These are phyloP conservation scores for Dactylis glomerata DNA, from an alignment of 176 grass and related monocot genomes.

Conservation along the genomic window DNA sequence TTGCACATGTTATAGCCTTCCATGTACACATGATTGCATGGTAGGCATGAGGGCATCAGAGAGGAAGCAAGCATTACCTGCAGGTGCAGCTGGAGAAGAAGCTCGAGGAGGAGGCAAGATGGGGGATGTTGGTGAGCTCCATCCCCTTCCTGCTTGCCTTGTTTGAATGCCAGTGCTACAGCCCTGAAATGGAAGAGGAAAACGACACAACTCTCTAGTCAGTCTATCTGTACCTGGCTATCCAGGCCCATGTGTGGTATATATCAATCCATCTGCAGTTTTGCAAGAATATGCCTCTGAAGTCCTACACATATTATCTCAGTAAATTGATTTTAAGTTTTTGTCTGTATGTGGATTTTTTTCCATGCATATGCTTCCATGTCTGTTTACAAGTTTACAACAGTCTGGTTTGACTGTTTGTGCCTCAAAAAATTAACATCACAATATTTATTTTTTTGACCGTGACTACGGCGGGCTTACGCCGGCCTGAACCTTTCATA, in stretches of 20 bases:
- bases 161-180: background rate
- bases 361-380: background rate
- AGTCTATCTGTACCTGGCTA: conserved; percentile 35
- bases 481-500: too few relatives aligned
- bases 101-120: conserved; percentile 34
- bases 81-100: conserved; percentile 31
- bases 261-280: conserved; percentile 24
- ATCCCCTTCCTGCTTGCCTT: conserved; percentile 29
- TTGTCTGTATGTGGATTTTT: conserved; percentile 9
- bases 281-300: background rate
- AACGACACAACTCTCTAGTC: conserved; percentile 14
- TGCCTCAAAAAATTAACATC: background rate
- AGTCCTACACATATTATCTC: conserved; percentile 13
- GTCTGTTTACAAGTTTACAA: background rate
- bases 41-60: background rate
- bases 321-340: conserved; percentile 9
- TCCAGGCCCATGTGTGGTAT: conserved; percentile 45
- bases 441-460: background rate
- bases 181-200: conserved; percentile 17
- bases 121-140: conserved; percentile 28
- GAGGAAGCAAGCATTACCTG: conserved; percentile 21
- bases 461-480: too few relatives aligned
- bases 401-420: background rate
- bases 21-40: background rate
- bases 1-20: conserved; percentile 18